phyloP scores from a whole-genome alignment of 2,329 filamentous ascomycete species.

The Metarhizium rileyi region DNA sequence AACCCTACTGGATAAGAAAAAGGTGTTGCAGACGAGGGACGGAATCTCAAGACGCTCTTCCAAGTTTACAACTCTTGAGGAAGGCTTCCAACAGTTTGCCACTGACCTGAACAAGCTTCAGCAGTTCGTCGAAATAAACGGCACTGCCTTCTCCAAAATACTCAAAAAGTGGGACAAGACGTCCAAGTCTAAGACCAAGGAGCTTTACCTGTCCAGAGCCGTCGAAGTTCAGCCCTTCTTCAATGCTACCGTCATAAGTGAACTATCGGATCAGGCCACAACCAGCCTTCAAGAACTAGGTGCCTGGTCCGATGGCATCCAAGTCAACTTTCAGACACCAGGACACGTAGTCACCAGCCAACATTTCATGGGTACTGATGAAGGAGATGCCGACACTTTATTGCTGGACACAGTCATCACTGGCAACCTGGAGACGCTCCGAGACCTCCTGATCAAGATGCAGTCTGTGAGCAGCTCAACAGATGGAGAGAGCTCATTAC shows the following conservation, averaged over 20 bases:
- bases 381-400: constrained; percentile 81
- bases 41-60: constrained; percentile 78
- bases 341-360: constrained; percentile 58
- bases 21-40: constrained; percentile 72
- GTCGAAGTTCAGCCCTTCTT: constrained; percentile 98
- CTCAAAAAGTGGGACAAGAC: constrained; percentile 99
- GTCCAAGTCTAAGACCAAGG: constrained; percentile 96
- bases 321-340: constrained; percentile 66
- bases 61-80: constrained; percentile 88
- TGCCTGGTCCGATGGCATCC: constrained; percentile 93
- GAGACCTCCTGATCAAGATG: constrained; percentile 73
- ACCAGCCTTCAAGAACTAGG: constrained; percentile 92
- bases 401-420: constrained; percentile 78
- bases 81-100: constrained; percentile 95
- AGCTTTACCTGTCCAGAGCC: constrained; percentile 88
- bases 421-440: constrained; percentile 67
- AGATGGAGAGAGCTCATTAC: constrained; percentile 45
- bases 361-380: constrained; percentile 63
- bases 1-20: constrained; percentile 91
- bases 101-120: constrained; percentile 95
- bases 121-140: constrained; percentile 97
- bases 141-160: constrained; percentile 96
- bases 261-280: constrained; percentile 91
- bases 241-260: constrained; percentile 93
- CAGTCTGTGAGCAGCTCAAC: constrained; percentile 42